Evolutionary conservation across 1,284 basidiomycete genomes (phyloP).

Genomic region (Crucibulum cyathiforme): DNA sequence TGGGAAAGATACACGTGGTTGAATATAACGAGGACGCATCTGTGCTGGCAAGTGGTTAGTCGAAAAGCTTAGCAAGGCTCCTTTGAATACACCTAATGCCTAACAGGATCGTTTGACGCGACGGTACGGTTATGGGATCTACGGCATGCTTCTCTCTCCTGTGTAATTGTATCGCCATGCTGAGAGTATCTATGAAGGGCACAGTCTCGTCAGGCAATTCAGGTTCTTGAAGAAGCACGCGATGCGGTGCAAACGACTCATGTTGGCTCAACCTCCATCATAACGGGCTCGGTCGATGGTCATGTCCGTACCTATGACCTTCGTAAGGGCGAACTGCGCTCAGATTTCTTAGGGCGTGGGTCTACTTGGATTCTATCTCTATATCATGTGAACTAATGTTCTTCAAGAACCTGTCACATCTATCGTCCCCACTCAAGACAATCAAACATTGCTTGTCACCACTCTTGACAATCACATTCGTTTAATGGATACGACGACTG

Average conservation of each 20-base stretch:
- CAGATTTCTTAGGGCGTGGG: conserved; percentile 90
- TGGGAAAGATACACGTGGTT: conserved; percentile 89
- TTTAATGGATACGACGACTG: conserved; percentile 85
- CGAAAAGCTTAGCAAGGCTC: conserved; percentile 20
- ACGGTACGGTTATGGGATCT: conserved; percentile 91
- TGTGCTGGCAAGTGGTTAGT: conserved; percentile 82
- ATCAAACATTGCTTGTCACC: conserved; percentile 79
- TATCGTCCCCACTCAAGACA: conserved; percentile 76
- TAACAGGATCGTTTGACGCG: conserved; percentile 83
- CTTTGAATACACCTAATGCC: neutral
- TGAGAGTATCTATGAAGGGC: conserved; percentile 53
- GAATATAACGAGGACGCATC: conserved; percentile 89
- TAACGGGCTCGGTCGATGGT: conserved; percentile 90
- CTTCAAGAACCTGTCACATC: conserved; percentile 82
- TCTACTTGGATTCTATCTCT: conserved; percentile 18
- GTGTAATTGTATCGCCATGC: neutral
- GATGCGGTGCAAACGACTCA: conserved; percentile 88
- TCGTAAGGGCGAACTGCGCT: conserved; percentile 85
- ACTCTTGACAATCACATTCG: conserved; percentile 86
- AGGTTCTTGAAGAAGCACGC: conserved; percentile 87
- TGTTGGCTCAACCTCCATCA: conserved; percentile 68
- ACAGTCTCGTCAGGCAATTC: conserved; percentile 84
- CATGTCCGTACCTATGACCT: conserved; percentile 92
- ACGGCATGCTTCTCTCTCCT: conserved; percentile 50
- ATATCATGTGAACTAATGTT: neutral